phyloP scores from a whole-genome alignment of 2,329 filamentous ascomycete genomes.

The Geosmithia morbida region DNA sequence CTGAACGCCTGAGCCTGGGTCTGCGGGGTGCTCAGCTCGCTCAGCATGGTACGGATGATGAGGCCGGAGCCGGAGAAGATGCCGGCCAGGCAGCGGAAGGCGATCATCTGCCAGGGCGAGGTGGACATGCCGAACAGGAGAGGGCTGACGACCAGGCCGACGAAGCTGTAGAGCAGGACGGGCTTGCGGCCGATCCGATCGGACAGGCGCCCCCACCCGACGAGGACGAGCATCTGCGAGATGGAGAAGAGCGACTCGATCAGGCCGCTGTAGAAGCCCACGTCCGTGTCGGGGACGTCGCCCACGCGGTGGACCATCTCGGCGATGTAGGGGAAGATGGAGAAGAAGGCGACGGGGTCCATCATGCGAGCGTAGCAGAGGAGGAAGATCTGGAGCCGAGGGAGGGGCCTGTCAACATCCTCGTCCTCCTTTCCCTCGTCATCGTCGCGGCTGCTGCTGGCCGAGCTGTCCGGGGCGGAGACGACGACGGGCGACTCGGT shows the following conservation, averaged over 20 bases:
- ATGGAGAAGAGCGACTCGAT: constrained; percentile 63
- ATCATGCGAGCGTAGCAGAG: constrained; percentile 61
- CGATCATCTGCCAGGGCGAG: constrained; percentile 58
- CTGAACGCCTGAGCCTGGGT: constrained; percentile 64
- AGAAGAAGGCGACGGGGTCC: constrained; percentile 73
- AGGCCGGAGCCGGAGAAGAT: constrained; percentile 62
- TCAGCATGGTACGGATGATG: constrained; percentile 63
- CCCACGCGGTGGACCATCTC: constrained; percentile 61
- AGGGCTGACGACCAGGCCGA: constrained; percentile 46
- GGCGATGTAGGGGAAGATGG: constrained; percentile 68
- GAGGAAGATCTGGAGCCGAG: constrained; percentile 51
- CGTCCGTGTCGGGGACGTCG: constrained; percentile 43
- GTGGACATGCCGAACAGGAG: constrained; percentile 54
- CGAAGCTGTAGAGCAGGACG: constrained; percentile 50
- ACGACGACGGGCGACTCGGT: constrained; percentile 1
- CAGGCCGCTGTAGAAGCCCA: constrained; percentile 67
- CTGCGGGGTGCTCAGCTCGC: constrained; percentile 53
- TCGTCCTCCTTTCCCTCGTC: neutral
- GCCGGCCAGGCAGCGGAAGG: constrained; percentile 57
- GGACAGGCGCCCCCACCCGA: constrained; percentile 48
- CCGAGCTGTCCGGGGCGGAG: neutral
- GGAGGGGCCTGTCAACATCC: constrained; percentile 24
- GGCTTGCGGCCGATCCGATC: constrained; percentile 62
- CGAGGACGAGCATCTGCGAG: constrained; percentile 66
- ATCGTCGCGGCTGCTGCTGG: neutral